Percentiles rank a stretch among this genome's conserved stretches.
Evolutionary conservation across 2,329 filamentous ascomycete genomes (phyloP).

Genomic region (Aureobasidium zeae): DNA sequence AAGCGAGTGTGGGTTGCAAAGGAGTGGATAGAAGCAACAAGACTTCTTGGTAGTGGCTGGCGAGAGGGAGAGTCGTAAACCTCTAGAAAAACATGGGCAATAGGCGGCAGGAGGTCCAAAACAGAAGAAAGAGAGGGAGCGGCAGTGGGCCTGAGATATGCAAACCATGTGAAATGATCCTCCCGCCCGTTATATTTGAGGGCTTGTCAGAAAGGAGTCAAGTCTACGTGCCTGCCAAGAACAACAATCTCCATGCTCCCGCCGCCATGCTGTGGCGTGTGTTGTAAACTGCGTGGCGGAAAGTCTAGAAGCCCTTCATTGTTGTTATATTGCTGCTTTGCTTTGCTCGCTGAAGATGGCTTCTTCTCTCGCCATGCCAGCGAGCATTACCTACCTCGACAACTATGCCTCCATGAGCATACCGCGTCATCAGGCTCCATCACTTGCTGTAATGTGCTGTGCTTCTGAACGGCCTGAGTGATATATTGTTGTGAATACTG

Average conservation of each 20-base stretch:
- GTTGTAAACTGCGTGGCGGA: slow-evolving; percentile 10
- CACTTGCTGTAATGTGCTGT: neutral
- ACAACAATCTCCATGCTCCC: slow-evolving; percentile 6
- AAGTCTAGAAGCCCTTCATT: neutral
- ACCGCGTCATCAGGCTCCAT: neutral
- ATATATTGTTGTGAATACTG: neutral
- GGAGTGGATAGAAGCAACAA: slow-evolving; percentile 15
- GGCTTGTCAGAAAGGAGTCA: slow-evolving; percentile 7
- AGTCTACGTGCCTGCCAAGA: slow-evolving; percentile 15
- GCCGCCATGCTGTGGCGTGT: slow-evolving; percentile 2
- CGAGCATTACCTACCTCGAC: neutral
- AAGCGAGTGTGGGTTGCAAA: slow-evolving; percentile 8
- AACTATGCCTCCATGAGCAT: neutral
- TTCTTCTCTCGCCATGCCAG: neutral
- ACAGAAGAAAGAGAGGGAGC: neutral
- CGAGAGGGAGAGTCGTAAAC: neutral
- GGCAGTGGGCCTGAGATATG: slow-evolving; percentile 1
- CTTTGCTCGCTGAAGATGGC: neutral
- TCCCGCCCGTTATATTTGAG: neutral
- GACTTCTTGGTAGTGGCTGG: slow-evolving; percentile 1
- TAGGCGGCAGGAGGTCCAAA: slow-evolving; percentile 7
- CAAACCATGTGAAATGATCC: slow-evolving; percentile 12
- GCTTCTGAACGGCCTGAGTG: too few relatives aligned
- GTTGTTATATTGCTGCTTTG: neutral
- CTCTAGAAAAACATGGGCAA: too few relatives aligned